A percentile compares a stretch with the other conserved stretches of the same genome.
Conservation (phyloP, 768 basidiomycete genomes). For the Candolleomyces eurysporus region DNA sequence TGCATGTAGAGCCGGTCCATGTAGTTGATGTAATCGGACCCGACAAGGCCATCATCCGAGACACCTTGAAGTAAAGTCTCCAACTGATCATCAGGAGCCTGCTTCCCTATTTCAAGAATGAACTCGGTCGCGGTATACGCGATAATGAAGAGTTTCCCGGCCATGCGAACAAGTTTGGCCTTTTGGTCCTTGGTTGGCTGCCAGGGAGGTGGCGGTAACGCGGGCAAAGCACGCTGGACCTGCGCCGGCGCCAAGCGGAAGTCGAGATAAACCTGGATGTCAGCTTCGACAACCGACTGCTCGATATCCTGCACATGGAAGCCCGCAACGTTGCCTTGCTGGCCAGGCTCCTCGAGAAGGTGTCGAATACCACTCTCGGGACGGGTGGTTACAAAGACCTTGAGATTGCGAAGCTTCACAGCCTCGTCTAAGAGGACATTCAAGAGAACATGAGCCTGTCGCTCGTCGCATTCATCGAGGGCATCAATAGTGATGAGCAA, state of each 20-base stretch:
- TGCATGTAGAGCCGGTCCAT: slow-evolving; percentile 2
- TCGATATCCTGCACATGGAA: slow-evolving; percentile 2
- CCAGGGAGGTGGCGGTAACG: background rate
- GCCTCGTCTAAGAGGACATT: background rate
- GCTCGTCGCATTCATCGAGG: slow-evolving; percentile 1
- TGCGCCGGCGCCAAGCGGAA: background rate
- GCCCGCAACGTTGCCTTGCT: background rate
- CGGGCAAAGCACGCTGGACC: background rate
- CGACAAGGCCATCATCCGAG: background rate
- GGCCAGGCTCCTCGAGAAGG: background rate
- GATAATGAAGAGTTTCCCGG: slow-evolving; percentile 4
- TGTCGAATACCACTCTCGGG: background rate
- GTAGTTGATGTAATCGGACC: background rate
- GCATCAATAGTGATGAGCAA: background rate
- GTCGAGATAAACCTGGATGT: background rate
- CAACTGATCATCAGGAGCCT: background rate
- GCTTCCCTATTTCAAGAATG: background rate
- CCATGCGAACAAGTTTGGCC: background rate
- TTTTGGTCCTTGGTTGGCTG: background rate
- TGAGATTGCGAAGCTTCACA: background rate
- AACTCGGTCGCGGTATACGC: background rate
- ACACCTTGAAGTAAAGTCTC: background rate
- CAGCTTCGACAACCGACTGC: slow-evolving; percentile 1
- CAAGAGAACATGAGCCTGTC: background rate
- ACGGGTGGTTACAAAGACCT: background rate